phyloP scores from a whole-genome alignment of 208 protist genomes.

The Trichomonas vaginalis region DNA sequence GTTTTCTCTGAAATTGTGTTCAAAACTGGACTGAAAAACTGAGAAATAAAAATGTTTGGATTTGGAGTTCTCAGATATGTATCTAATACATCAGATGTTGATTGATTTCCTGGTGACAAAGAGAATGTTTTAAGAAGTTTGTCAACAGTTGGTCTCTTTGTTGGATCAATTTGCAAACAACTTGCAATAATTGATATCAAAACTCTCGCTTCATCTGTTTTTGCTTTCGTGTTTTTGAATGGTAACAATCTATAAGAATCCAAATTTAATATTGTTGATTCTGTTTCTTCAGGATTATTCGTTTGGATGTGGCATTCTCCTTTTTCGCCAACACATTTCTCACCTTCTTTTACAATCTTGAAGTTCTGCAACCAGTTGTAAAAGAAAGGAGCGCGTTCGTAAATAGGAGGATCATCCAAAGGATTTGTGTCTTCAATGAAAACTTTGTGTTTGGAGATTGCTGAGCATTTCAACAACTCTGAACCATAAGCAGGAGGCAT shows the following conservation, averaged over 20 bases:
- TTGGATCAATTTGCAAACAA: neutral
- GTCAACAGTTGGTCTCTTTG: neutral
- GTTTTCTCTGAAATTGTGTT: neutral
- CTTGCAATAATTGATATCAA: neutral
- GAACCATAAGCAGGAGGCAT: neutral
- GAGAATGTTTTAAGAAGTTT: conserved; percentile 8
- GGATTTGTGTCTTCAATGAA: neutral
- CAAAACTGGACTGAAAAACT: neutral
- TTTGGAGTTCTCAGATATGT: neutral
- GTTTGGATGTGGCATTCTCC: neutral
- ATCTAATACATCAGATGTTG: neutral
- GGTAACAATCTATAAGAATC: neutral
- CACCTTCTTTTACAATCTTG: neutral
- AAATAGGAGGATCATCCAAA: neutral
- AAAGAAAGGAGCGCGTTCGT: neutral
- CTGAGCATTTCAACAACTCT: neutral
- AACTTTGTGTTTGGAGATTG: neutral
- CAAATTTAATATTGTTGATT: neutral
- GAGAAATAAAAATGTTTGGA: neutral
- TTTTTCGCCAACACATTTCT: neutral
- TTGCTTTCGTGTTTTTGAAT: neutral
- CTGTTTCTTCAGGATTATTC: neutral
- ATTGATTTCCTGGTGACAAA: neutral
- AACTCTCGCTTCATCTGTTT: neutral
- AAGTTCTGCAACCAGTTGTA: neutral